Conservation (phyloP, 305 asterid genomes). For the Euphrasia arctica region DNA sequence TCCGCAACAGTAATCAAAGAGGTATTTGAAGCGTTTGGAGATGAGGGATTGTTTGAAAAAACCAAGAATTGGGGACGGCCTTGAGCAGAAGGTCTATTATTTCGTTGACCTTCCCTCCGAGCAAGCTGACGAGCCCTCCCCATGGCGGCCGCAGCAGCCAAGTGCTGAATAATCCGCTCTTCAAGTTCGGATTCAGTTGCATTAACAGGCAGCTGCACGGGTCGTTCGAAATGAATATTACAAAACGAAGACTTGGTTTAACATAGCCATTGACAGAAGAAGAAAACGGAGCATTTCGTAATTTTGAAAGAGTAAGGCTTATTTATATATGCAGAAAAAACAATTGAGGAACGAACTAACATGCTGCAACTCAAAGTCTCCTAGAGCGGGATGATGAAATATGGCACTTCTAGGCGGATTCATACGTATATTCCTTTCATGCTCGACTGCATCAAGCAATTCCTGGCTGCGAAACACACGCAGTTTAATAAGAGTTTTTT, state of each 20-base stretch:
- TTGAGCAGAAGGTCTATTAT: conserved; percentile 62
- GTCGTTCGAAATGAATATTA: conserved; percentile 9
- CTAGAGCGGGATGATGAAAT: conserved; percentile 93
- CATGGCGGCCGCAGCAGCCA: conserved; percentile 98
- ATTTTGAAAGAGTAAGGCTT: no score
- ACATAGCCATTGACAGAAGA: no score
- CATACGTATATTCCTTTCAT: conserved; percentile 72
- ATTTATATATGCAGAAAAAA: background rate
- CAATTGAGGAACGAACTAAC: conserved; percentile 37
- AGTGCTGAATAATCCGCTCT: conserved; percentile 91
- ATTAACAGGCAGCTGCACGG: conserved; percentile 73
- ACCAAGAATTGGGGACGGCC: conserved; percentile 86
- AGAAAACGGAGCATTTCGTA: no score
- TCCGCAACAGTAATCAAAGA: conserved; percentile 48
- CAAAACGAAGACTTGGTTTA: background rate
- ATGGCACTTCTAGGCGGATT: conserved; percentile 82
- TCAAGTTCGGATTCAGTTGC: conserved; percentile 93
- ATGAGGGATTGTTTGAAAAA: conserved; percentile 60
- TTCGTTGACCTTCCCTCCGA: conserved; percentile 73
- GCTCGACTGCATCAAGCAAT: conserved; percentile 89
- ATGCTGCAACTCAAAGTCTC: conserved; percentile 91
- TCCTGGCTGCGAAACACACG: conserved; percentile 69
- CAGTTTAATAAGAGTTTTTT: conserved; percentile 6
- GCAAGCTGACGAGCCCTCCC: conserved; percentile 90
- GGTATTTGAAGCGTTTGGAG: conserved; percentile 46